phyloP scores from a whole-genome alignment of 2,329 filamentous ascomycete genomes.

The Colletotrichum orbiculare region DNA sequence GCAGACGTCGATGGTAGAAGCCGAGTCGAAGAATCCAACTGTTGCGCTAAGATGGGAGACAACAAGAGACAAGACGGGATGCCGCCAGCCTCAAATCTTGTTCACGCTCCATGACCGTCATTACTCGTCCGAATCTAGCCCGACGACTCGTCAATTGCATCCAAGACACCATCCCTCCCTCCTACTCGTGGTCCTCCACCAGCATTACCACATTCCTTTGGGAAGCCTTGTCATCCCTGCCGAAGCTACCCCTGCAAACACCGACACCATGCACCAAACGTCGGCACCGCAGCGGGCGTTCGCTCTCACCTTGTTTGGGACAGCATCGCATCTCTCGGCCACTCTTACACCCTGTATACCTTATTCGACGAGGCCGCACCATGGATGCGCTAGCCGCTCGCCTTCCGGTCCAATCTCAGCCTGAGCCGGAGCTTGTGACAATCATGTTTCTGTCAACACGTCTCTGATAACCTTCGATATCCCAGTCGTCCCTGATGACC shows the following conservation, averaged over 20 bases:
- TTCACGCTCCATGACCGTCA: not conserved
- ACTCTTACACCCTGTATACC: conserved; percentile 17
- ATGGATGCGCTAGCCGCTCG: not conserved
- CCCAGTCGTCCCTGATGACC: conserved; percentile 8
- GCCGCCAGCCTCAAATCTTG: not conserved
- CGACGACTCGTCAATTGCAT: not conserved
- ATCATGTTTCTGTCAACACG: conserved; percentile 29
- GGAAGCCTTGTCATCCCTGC: conserved; percentile 13
- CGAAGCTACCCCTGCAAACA: conserved; percentile 24
- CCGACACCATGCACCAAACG: not conserved
- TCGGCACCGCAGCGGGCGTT: conserved; percentile 30
- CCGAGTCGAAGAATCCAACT: conserved; percentile 3
- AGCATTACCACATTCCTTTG: not conserved
- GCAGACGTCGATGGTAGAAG: not conserved
- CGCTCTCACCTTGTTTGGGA: not conserved
- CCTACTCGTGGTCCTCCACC: conserved; percentile 1
- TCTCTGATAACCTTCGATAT: conserved; percentile 15
- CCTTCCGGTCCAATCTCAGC: not conserved
- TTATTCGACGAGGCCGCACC: conserved; percentile 12
- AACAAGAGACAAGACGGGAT: conserved; percentile 1
- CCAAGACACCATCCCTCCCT: not conserved
- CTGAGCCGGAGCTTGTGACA: conserved; percentile 23
- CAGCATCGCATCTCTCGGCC: conserved; percentile 11
- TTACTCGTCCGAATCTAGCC: not conserved
- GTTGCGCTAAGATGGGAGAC: conserved; percentile 3